Base-by-base conservation (phyloP, 2,329 filamentous ascomycete genomes). In the Plectosphaerella sp. region DNA sequence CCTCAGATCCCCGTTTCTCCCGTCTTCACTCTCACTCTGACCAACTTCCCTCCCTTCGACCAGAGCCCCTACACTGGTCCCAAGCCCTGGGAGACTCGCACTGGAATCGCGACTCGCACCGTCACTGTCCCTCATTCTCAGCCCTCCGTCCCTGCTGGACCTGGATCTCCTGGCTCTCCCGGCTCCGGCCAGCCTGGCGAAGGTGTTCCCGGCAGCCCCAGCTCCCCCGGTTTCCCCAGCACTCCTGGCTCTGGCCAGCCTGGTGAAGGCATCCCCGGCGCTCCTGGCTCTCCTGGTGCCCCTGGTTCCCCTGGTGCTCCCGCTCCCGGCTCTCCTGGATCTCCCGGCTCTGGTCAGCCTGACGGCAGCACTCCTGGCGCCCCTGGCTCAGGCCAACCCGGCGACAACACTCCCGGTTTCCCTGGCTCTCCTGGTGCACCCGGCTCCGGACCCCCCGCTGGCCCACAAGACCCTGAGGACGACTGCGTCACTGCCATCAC, bases 91-190 rank as follows among this genome's bases (percentile, higher is more conserved):
- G 54, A 57, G 36, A 54, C 55, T 35, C 42, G 49, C 18, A 14
- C 43, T 24, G 14, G 35, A 33, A 28, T 48, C 18, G 36, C 49
- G 36, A 49, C 54, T 45, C 43, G 22, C 43, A 52, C 52, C 24
- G 22, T 55, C 15, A 55, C 62, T 45, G 57, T 61, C 49, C 59
- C 61, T 42, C 15, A 22, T 4, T 54, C 54, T 45, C 51, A 55
- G 50, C 48, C 59, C 14, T 18, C 54, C 28, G 39, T 39, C 8
- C 24, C 25, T 3, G 41, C 33, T 28, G 18, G 37, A 9, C 42
- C 45, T 22, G 45, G 24, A 16, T 43, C 47, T 5, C 18, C 48
- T 9, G 46, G 24, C 11, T 50, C n/a, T 47, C 56, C 45, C 14
- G 25, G 59, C 49, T 58, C 61, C 43, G 46, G 33, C 15, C 54